A percentile compares a stretch with the other conserved stretches of the same genome.
phyloP scores from a whole-genome alignment of 305 asterid genomes.

The Stenogyne calaminthoides region DNA sequence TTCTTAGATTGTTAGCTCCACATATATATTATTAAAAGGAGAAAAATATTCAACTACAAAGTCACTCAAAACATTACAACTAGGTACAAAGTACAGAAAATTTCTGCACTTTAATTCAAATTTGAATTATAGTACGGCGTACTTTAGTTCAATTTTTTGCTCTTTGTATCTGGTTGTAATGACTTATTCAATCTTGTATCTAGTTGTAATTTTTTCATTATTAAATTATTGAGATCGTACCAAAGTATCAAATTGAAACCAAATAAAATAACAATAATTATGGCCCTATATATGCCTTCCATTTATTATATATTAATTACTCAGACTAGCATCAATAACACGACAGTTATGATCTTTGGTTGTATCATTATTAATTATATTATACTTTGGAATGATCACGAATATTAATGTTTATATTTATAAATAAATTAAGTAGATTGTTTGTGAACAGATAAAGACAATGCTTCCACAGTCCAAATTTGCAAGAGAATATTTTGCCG shows the following conservation, averaged over 20 bases:
- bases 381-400: neutral
- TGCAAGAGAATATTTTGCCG: slow-evolving; percentile 70
- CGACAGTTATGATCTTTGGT: neutral
- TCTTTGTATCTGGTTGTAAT: too few relatives aligned
- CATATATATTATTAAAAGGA: too few relatives aligned
- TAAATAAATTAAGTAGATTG: slow-evolving; percentile 23
- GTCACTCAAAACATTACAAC: too few relatives aligned
- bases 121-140: too few relatives aligned
- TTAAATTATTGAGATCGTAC: neutral
- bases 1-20: neutral
- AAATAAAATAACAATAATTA: neutral
- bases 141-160: too few relatives aligned
- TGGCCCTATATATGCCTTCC: neutral
- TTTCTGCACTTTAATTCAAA: too few relatives aligned
- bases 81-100: too few relatives aligned
- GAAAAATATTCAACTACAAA: too few relatives aligned
- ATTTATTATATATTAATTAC: neutral
- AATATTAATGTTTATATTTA: neutral
- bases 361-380: neutral
- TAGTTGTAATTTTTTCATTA: too few relatives aligned
- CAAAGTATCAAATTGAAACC: neutral
- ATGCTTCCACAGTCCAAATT: slow-evolving; percentile 62
- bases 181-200: too few relatives aligned
- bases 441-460: slow-evolving; percentile 47
- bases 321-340: neutral